Conservation (phyloP, 805 yeast genomes). For the Wickerhamiella sorbophila region DNA sequence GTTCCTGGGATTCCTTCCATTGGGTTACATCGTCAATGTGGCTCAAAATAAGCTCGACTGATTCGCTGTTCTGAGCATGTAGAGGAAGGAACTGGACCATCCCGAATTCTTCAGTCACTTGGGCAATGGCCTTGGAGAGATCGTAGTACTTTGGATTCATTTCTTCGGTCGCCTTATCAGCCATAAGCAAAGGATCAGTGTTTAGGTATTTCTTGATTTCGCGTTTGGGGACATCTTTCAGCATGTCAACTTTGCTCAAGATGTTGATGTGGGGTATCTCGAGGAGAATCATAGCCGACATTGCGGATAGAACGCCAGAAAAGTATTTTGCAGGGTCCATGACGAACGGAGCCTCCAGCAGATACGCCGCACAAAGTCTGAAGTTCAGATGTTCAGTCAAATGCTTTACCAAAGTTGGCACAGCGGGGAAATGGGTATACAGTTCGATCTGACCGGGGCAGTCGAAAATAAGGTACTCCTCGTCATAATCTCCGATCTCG, state of each 20-base stretch:
- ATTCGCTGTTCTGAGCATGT: slow-evolving; percentile 60
- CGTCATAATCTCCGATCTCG: slow-evolving; percentile 89
- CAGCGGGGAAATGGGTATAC: slow-evolving; percentile 84
- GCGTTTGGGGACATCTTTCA: slow-evolving; percentile 62
- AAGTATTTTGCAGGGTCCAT: slow-evolving; percentile 84
- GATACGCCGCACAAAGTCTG: slow-evolving; percentile 80
- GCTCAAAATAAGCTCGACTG: slow-evolving; percentile 69
- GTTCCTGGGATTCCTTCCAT: slow-evolving; percentile 94
- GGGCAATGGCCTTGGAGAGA: slow-evolving; percentile 71
- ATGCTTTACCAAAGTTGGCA: slow-evolving; percentile 81
- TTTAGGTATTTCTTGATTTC: slow-evolving; percentile 72
- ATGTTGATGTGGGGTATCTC: slow-evolving; percentile 93
- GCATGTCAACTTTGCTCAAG: slow-evolving; percentile 71
- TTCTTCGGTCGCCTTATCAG: slow-evolving; percentile 32
- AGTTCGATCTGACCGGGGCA: slow-evolving; percentile 96
- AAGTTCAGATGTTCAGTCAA: slow-evolving; percentile 66
- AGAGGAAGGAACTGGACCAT: slow-evolving; percentile 95
- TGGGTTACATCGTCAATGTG: slow-evolving; percentile 95
- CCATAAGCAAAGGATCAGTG: slow-evolving; percentile 76
- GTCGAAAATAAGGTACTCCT: slow-evolving; percentile 85
- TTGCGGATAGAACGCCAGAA: slow-evolving; percentile 89
- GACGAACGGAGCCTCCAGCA: slow-evolving; percentile 87
- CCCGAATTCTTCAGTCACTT: slow-evolving; percentile 90
- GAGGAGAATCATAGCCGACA: slow-evolving; percentile 93
- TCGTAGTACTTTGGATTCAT: slow-evolving; percentile 51